phyloP scores from a whole-genome alignment of 305 asterid species.

The Coffea humblotiana region DNA sequence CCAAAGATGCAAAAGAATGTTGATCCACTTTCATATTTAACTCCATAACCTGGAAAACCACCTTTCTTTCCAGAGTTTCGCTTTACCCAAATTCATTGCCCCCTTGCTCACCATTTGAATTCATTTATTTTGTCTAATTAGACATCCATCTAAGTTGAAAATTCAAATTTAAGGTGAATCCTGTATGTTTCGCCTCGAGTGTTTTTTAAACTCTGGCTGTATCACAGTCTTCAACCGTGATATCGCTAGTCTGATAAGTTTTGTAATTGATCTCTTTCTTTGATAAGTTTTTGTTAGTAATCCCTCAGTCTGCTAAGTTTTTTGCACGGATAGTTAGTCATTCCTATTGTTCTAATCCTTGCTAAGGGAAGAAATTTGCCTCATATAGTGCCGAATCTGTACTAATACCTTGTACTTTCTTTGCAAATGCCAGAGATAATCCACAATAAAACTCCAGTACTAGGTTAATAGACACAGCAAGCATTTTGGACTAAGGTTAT shows the following conservation, averaged over 20 bases:
- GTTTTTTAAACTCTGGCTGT: not conserved
- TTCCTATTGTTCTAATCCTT: not conserved
- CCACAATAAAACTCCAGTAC: not conserved
- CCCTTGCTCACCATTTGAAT: not conserved
- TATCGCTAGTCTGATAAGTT: not conserved
- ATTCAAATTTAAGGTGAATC: not conserved
- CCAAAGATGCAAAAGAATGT: not conserved
- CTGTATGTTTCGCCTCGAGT: not conserved
- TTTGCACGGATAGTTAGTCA: no score
- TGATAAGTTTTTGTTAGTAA: not conserved
- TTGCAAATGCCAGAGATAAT: not conserved
- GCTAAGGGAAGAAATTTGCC: not conserved
- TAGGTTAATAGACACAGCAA: not conserved
- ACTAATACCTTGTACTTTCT: not conserved
- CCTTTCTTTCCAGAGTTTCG: not conserved
- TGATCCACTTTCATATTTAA: not conserved
- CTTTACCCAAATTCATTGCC: not conserved
- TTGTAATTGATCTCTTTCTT: not conserved
- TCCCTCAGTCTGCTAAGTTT: no score
- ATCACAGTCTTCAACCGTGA: no score
- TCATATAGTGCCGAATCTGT: not conserved
- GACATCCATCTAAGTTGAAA: not conserved
- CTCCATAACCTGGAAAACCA: not conserved
- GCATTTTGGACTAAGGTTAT: not conserved
- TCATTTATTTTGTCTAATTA: not conserved